Base-by-base conservation (phyloP, 176 grass and related monocot species). In the Zoysia japonica region DNA sequence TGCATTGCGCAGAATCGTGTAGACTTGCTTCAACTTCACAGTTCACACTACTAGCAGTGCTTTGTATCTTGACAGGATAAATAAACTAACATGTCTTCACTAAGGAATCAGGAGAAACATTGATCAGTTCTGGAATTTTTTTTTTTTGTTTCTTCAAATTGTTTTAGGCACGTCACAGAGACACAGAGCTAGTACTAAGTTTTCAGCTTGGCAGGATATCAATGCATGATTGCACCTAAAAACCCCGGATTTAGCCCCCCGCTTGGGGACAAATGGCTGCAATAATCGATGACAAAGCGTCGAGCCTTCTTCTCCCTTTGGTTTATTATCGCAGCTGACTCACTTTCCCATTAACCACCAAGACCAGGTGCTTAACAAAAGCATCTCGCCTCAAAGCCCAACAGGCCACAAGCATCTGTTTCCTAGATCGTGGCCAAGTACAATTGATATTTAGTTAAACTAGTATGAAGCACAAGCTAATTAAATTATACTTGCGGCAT, bases 341-440 rank as follows among this genome's bases (percentile, higher is more conserved):
- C 74, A 54, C 53, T 76, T 60, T 74, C 11, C 41, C 70, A 59
- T 84, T 75, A 75, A 46, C 39, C n/a, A 72, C 20, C 68, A 76
- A 19, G 43, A 44, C 38, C 46, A 54, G 70, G 13, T 66, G 36
- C 81, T 85, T 85, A 71, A 10, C 36, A 57, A 88, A 85, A 65
- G 63, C 64, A 80, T 65, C 28, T 28, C 36, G 35, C 20, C 66
- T 80, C 70, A 76, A 75, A 65, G 75, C 63, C 70, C 54, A 84
- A 72, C 75, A 65, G 17, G 52, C n/a, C 68, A 83, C 47, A 7
- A 54, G 69, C 62, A 74, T 53, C 45, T 65, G 71, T 54, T 81
- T 89, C 77, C 71, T 66, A 70, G 82, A 84, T 80, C 57, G 85
- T 81, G 72, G 71, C 56, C 16, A 71, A 84, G 82, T 48, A 84